Evolutionary conservation across 257 asterid species (phyloP).

Genomic region (Solanum stenotomum): DNA sequence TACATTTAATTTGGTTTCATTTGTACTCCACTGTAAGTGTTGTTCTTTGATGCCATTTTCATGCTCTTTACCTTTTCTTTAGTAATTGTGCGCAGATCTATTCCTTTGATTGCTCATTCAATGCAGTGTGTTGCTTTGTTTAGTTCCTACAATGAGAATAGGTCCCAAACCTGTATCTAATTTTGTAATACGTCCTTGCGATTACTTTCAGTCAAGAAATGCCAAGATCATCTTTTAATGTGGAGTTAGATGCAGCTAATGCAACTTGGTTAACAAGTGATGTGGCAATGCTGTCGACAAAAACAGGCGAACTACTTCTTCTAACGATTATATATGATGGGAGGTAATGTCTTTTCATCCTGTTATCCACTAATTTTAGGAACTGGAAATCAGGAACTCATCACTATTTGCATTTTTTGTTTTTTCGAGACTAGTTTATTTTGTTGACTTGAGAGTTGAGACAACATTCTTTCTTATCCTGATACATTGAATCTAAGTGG

Average conservation of each 20-base stretch:
- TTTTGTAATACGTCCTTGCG: not conserved
- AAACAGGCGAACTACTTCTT: constrained; percentile 88
- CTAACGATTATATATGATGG: constrained; percentile 89
- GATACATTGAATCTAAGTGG: not conserved
- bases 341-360: constrained; percentile 41
- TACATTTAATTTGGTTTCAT: not conserved
- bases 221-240: constrained; percentile 64
- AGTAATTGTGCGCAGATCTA: not conserved
- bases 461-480: not conserved
- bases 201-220: constrained; percentile 63
- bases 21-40: not conserved
- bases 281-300: constrained; percentile 88
- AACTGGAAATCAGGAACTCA: not conserved
- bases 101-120: not conserved
- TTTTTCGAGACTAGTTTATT: not conserved
- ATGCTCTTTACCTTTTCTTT: not conserved
- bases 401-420: not conserved
- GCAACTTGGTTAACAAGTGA: constrained; percentile 92
- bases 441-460: not conserved
- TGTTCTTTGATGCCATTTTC: not conserved
- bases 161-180: not conserved
- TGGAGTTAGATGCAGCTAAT: constrained; percentile 88
- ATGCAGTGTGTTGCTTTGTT: not conserved
- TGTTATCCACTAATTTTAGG: not conserved
- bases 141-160: not conserved